Evolutionary conservation across 163 green algal genomes (phyloP), one percentile per base, ranked within the genome.

Genomic region (Smithsoniella earleae): DNA sequence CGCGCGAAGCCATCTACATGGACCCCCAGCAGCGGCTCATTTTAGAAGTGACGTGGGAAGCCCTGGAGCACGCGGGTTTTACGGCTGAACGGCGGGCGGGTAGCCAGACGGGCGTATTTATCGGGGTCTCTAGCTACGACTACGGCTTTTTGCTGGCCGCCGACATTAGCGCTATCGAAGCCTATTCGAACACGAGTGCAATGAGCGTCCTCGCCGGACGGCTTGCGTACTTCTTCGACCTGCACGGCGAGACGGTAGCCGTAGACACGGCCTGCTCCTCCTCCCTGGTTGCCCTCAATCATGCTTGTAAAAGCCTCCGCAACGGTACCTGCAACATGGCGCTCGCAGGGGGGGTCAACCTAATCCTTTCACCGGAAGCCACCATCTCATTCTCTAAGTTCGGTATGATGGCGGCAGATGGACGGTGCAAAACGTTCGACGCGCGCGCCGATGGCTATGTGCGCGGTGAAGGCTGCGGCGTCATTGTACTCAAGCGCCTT

Each of bases 11-110:
- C 2, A 43, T 66, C 3, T 78, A 89, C 0, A 89, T 95, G 78
- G 92, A 97, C 76, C 90, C 92, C 2, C 91, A 97, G 79, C 91
- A 97, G 62, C 82, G 91, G 1, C 62, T 93, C 55, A 76, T 96
- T 74, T 66, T 96, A 18, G 83, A 91, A 40, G 36, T 49, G 43
- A 30, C 62, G 0, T 69, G 73, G 1, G 62, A 76, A 1, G 82
- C 81, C 16, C 63, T 93, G 33, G 20, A 20, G 2, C 79, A 77
- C 43, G 63, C 66, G 25, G 77, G 81, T 28, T 74, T 13, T 31
- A 46, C 33, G 20, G 45, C 2, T 44, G 36, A 6, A 22, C 28
- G 55, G 33, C 74, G 86, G 27, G 20, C 36, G 0, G 78, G 82
- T 43, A 73, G 69, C 2, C n/a, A 58, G 20, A 74, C 75, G 16